Conservation (phyloP, 768 basidiomycete genomes). For the Trametes cinnabarina region DNA sequence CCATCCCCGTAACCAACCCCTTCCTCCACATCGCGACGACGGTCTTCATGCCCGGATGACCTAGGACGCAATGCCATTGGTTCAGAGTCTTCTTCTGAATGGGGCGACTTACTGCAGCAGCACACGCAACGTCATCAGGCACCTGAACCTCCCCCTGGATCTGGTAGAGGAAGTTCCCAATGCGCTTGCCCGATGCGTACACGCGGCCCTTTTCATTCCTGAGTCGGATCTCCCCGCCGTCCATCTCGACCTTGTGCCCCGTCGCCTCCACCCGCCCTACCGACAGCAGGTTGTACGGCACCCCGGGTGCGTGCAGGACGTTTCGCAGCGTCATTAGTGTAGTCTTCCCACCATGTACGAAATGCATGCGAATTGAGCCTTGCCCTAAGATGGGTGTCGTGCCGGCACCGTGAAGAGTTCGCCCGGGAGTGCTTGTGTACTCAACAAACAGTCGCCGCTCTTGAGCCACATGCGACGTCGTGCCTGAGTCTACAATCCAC, state of each 20-base stretch:
- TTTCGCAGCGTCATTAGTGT: background rate
- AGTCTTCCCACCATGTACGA: background rate
- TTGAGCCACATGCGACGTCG: conserved; percentile 12
- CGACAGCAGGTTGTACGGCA: conserved; percentile 16
- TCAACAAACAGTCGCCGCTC: conserved; percentile 10
- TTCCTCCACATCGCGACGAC: conserved; percentile 6
- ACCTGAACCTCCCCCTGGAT: background rate
- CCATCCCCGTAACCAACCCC: conserved; percentile 18
- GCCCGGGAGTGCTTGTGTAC: conserved; percentile 6
- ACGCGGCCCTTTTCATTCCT: background rate
- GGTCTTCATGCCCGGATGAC: conserved; percentile 12
- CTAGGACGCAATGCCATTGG: conserved; percentile 22
- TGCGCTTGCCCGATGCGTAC: background rate
- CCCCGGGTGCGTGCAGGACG: background rate
- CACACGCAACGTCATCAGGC: background rate
- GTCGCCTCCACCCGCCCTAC: conserved; percentile 12
- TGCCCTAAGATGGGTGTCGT: conserved; percentile 15
- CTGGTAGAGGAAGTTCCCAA: conserved; percentile 5
- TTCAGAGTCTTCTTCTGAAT: background rate
- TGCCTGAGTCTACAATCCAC: conserved; percentile 20
- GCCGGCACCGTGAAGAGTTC: conserved; percentile 13
- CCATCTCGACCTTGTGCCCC: conserved; percentile 4
- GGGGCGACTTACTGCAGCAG: background rate
- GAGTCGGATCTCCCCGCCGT: background rate
- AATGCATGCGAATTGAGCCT: conserved; percentile 6